Evolutionary conservation across 768 basidiomycete species (phyloP).

Genomic region (Multifurca ochricompacta): DNA sequence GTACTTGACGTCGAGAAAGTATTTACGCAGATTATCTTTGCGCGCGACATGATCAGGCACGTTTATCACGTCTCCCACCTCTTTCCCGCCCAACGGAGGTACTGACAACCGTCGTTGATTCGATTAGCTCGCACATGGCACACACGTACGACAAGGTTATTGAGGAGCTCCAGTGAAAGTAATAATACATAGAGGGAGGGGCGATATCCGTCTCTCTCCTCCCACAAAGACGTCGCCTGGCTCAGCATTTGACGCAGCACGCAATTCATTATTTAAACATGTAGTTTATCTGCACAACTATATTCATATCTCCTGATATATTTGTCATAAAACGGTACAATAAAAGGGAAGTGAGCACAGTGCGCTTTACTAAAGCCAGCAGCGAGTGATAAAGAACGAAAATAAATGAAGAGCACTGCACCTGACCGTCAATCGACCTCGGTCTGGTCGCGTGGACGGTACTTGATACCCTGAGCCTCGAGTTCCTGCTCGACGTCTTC

Average conservation of each 20-base stretch:
- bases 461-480: conserved; percentile 68
- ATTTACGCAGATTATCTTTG: conserved; percentile 75
- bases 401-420: not conserved
- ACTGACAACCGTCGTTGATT: not conserved
- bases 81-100: not conserved
- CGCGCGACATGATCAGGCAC: conserved; percentile 74
- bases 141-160: conserved; percentile 73
- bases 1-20: conserved; percentile 69
- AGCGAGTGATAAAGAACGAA: not conserved
- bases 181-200: not conserved
- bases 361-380: not conserved
- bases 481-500: conserved; percentile 81
- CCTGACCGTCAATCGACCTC: conserved; percentile 47
- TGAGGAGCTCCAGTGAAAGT: conserved; percentile 42
- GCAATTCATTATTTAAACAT: not conserved
- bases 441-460: conserved; percentile 76
- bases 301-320: not conserved
- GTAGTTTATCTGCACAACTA: not conserved
- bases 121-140: conserved; percentile 60
- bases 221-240: not conserved
- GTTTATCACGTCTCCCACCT: conserved; percentile 21
- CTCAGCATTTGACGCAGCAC: not conserved
- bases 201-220: not conserved
- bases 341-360: not conserved
- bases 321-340: conserved; percentile 1